Evolutionary conservation across 352 stramenopile species (phyloP), one percentile per base, ranked within the genome.

Genomic region (Phytophthora constricta): DNA sequence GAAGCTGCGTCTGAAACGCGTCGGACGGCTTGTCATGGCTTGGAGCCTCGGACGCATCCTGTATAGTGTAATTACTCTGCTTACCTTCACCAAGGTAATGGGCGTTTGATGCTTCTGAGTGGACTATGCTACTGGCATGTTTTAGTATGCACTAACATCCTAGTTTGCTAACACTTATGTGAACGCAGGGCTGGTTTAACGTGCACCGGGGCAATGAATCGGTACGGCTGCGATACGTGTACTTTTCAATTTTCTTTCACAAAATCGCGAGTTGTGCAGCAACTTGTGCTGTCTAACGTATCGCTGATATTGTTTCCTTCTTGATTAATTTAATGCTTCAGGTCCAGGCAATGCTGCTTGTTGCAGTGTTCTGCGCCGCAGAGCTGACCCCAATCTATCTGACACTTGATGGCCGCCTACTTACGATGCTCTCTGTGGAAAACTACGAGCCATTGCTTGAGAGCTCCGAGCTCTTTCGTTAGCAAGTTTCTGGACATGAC

Each of bases 1-100:
- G 2, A 64, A 86, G 20, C 55, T 88, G 33, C 74, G 86, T n/a
- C 70, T 92, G 16, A 68, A 80, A 42, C 77, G 79, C 11, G 84
- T 94, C 0, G 84, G 84, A 0, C 70, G 74, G 14, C 61, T 96
- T 27, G 80, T 89, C 0, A 84, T 96, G 70, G 79, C 82, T 4
- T 97, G 90, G 90, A 97, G 89, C 45, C 68, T 90, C 45, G 90
- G 87, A 0, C 83, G 89, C 19, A 93, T 97, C 51, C 65, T 94
- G 10, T 97, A 96, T 65, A 96, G 88, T 61, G 82, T 96, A 25
- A 94, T 95, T 63, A 94, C 89, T 14, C 53, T 97, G 41, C 72
- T 95, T n/a, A 94, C 87, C 13, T 94, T 95, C 39, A 94, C 87
- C 2, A 88, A 92, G 75, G 87, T 91, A 79, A 14, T 16, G 13